Percentiles rank a stretch among this genome's conserved stretches.
These are phyloP conservation scores for Neoboletus brunneissimus DNA, from an alignment of 768 basidiomycete genomes.

Conservation along the genomic window DNA sequence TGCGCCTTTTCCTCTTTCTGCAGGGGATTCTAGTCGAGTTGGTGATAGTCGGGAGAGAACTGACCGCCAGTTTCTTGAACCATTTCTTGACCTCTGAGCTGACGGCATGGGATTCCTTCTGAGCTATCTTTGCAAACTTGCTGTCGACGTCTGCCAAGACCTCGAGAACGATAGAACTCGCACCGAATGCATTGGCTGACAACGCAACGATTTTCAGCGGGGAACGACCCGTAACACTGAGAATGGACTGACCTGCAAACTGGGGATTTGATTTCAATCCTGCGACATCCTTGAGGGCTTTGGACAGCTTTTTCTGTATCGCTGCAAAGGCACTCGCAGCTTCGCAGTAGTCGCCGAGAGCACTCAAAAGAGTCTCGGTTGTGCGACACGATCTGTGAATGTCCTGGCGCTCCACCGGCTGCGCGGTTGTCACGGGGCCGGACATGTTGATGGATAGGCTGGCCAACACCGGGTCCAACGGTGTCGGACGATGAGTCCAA, in stretches of 20 bases:
- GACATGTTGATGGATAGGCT: slow-evolving; percentile 15
- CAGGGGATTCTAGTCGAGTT: neutral
- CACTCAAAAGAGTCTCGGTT: slow-evolving; percentile 61
- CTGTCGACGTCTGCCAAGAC: slow-evolving; percentile 63
- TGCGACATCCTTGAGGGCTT: slow-evolving; percentile 65
- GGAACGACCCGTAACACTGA: neutral
- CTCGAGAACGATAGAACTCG: slow-evolving; percentile 67
- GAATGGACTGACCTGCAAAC: slow-evolving; percentile 52
- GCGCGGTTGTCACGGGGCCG: slow-evolving; percentile 4
- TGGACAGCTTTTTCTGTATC: slow-evolving; percentile 74
- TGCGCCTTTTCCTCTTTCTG: slow-evolving; percentile 82
- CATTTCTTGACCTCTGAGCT: slow-evolving; percentile 76
- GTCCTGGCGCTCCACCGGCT: slow-evolving; percentile 61
- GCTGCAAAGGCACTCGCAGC: slow-evolving; percentile 57
- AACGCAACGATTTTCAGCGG: neutral
- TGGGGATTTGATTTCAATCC: slow-evolving; percentile 55
- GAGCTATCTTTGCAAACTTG: slow-evolving; percentile 72
- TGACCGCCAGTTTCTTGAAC: slow-evolving; percentile 79
- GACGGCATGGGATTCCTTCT: slow-evolving; percentile 67
- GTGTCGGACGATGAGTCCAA: neutral
- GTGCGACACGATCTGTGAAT: slow-evolving; percentile 81
- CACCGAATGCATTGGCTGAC: slow-evolving; percentile 64
- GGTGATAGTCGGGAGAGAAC: slow-evolving; percentile 21
- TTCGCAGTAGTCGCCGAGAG: slow-evolving; percentile 75
- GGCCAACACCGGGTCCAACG: neutral